These are phyloP conservation scores for Suhomyces choctaworum DNA, from an alignment of 1,139 yeast genomes.

Conservation along the genomic window DNA sequence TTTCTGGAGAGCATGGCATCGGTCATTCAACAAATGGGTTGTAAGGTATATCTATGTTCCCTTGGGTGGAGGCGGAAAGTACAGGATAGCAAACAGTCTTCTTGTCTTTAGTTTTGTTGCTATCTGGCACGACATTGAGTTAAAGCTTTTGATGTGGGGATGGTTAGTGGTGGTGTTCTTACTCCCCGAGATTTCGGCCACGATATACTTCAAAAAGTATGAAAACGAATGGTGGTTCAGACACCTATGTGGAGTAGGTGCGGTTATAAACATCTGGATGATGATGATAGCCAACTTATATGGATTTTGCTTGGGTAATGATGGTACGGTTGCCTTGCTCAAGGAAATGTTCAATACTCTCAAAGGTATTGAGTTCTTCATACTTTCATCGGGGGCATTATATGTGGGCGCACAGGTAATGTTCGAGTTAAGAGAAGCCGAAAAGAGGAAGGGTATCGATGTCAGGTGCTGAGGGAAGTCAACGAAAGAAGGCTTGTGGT, in stretches of 20 bases:
- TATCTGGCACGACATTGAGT: conserved; percentile 95
- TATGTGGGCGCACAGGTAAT: conserved; percentile 88
- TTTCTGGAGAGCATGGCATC: conserved; percentile 99
- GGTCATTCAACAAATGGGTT: conserved; percentile 90
- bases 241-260: conserved; percentile 82
- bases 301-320: conserved; percentile 91
- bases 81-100: conserved; percentile 70
- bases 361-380: conserved; percentile 66
- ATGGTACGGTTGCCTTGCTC: conserved; percentile 71
- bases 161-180: conserved; percentile 88
- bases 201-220: conserved; percentile 45
- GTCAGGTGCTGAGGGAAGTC: conserved; percentile 74
- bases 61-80: conserved; percentile 73
- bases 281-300: conserved; percentile 96
- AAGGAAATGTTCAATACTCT: conserved; percentile 69
- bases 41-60: conserved; percentile 83
- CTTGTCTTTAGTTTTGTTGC: conserved; percentile 97
- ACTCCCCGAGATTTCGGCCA: conserved; percentile 81
- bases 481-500: too few species aligned
- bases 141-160: conserved; percentile 88
- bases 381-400: conserved; percentile 62
- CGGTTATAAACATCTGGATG: conserved; percentile 89
- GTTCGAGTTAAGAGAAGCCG: conserved; percentile 90
- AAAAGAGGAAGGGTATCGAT: conserved; percentile 78
- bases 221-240: conserved; percentile 68